Conservation (phyloP, 2,329 filamentous ascomycete genomes). For the Cercospora sesami region DNA sequence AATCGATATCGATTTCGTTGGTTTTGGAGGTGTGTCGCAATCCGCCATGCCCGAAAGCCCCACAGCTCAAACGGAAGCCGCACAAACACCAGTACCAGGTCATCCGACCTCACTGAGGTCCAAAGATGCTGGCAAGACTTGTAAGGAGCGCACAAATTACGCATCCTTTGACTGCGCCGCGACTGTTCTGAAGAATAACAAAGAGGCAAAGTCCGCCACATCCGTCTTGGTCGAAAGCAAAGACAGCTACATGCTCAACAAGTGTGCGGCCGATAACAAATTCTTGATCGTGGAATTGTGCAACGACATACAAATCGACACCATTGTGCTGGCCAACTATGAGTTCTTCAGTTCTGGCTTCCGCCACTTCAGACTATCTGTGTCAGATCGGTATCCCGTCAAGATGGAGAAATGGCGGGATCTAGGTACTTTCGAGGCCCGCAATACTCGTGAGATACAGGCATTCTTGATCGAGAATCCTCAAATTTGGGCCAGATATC, state of each 20-base stretch:
- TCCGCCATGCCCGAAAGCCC: slow-evolving; percentile 13
- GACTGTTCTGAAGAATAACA: slow-evolving; percentile 85
- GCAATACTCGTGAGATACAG: slow-evolving; percentile 90
- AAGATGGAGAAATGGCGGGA: slow-evolving; percentile 91
- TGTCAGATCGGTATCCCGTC: slow-evolving; percentile 91
- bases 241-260: slow-evolving; percentile 96
- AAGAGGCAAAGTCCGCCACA: slow-evolving; percentile 81
- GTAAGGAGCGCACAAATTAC: slow-evolving; percentile 97
- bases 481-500: slow-evolving; percentile 90
- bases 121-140: slow-evolving; percentile 94
- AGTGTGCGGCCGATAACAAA: slow-evolving; percentile 83
- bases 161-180: slow-evolving; percentile 96
- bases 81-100: slow-evolving; percentile 8
- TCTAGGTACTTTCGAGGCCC: slow-evolving; percentile 82
- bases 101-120: slow-evolving; percentile 57
- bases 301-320: slow-evolving; percentile 83
- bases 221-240: slow-evolving; percentile 94
- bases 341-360: slow-evolving; percentile 99
- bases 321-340: slow-evolving; percentile 94
- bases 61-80: slow-evolving; percentile 5
- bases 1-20: slow-evolving; percentile 72
- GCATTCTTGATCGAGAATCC: slow-evolving; percentile 93
- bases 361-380: slow-evolving; percentile 83
- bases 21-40: slow-evolving; percentile 53
- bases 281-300: slow-evolving; percentile 94